Conservation (phyloP, 2,329 filamentous ascomycete species). For the Epichloe elymi region DNA sequence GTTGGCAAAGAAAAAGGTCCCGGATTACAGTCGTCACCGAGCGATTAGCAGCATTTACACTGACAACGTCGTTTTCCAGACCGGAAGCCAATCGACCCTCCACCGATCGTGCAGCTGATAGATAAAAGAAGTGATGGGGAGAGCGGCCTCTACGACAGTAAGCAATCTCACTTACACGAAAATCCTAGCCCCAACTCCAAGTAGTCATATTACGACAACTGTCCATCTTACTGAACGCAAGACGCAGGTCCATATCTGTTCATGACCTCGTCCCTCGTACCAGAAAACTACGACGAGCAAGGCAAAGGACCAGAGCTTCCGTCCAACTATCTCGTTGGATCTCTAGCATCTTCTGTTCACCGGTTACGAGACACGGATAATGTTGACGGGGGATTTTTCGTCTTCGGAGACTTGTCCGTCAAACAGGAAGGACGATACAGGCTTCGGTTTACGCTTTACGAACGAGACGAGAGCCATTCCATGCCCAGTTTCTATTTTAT, state of each 20-base stretch:
- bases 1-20: slow-evolving; percentile 64
- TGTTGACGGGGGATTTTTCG: slow-evolving; percentile 75
- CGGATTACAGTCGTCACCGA: slow-evolving; percentile 2
- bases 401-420: slow-evolving; percentile 81
- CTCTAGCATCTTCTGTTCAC: slow-evolving; percentile 68
- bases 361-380: slow-evolving; percentile 68
- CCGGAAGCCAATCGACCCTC: slow-evolving; percentile 79
- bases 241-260: slow-evolving; percentile 34
- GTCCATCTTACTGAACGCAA: not conserved
- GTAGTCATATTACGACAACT: too few species aligned
- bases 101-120: slow-evolving; percentile 63
- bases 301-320: slow-evolving; percentile 18
- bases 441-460: slow-evolving; percentile 63
- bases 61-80: slow-evolving; percentile 29
- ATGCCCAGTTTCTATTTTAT: slow-evolving; percentile 12
- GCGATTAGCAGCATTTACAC: too few species aligned
- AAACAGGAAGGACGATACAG: slow-evolving; percentile 59
- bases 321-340: slow-evolving; percentile 50
- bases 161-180: not conserved
- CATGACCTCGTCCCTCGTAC: slow-evolving; percentile 30
- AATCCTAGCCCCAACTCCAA: too few species aligned
- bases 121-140: slow-evolving; percentile 12
- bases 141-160: slow-evolving; percentile 13
- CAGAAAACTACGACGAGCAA: slow-evolving; percentile 27
- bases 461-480: slow-evolving; percentile 18